Evolutionary conservation across 208 protist species (phyloP).

Genomic region (Acanthamoeba culbertsoni): DNA sequence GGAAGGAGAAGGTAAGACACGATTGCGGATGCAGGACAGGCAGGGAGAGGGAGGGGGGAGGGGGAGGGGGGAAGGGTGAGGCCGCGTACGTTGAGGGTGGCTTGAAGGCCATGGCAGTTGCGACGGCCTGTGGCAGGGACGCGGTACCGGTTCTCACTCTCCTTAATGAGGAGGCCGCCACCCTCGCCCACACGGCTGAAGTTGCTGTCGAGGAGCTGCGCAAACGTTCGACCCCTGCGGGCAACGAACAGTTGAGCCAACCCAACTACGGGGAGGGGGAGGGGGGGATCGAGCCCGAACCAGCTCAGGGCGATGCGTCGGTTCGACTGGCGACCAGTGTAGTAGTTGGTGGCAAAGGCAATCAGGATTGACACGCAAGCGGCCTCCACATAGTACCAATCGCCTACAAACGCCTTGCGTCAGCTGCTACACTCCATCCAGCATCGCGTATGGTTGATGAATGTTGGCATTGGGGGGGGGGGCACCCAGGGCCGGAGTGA

Average conservation of each 20-base stretch:
- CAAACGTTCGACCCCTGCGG: neutral
- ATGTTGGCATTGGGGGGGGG: neutral
- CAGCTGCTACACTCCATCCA: neutral
- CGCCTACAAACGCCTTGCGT: neutral
- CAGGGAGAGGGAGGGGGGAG: neutral
- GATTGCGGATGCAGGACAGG: too few relatives aligned
- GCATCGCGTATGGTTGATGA: neutral
- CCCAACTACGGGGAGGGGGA: neutral
- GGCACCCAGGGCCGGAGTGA: neutral
- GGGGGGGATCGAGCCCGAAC: too few relatives aligned
- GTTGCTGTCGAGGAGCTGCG: neutral
- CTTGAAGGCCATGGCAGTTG: conserved; percentile 34
- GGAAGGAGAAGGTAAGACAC: too few relatives aligned
- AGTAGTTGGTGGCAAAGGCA: neutral
- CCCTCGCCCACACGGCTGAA: conserved; percentile 10
- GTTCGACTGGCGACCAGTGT: neutral
- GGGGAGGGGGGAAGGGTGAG: neutral
- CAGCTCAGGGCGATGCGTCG: neutral
- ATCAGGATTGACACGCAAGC: neutral
- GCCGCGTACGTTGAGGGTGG: neutral
- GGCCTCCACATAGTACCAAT: conserved; percentile 13
- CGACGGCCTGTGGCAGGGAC: conserved; percentile 13
- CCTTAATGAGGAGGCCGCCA: conserved; percentile 18
- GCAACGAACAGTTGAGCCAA: too few relatives aligned
- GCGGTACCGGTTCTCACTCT: conserved; percentile 23